Base-by-base conservation (phyloP, 2,329 filamentous ascomycete genomes). In the Ilyonectria sp. region DNA sequence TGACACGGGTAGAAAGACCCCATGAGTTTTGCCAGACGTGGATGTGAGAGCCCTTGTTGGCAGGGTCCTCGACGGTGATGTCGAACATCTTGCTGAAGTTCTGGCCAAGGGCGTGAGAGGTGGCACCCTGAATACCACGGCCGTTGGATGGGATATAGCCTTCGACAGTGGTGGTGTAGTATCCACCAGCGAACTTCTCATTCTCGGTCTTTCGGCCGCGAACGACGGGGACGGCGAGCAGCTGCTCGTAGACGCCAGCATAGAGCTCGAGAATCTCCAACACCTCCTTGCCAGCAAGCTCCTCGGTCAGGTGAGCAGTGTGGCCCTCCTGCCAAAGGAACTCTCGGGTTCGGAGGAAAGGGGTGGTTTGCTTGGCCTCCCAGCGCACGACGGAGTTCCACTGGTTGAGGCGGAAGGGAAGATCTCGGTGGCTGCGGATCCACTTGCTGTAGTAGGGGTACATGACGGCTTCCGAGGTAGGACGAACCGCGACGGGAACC, bases 51-150 rank as follows among this genome's bases (percentile, higher is more conserved):
- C 93, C 93, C 83, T 93, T 92, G 81, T 96, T 88, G 67, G 87
- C 86, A 26, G 96, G 96, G 78, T 99, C 95, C 82, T 99, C 95
- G 33, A 99, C 94, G 0, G 93, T 97, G 80, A 99, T 98, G 81
- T 96, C 93, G 80, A 98, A 99, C 95, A 99, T 99, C 84, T 97
- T 98, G 81, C 92, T 95, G 84, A 99, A 99, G 85, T 99, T 98
- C 84, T 99, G 96, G 60, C 96, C 96, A 9, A 99, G 87, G 76
- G 91, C 94, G 85, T 99, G 96, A 59, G 94, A 97, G 46, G 96
- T 99, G 60, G 91, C 96, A 72, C 95, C 96, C 84, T 99, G 96
- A 68, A 99, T 98, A 80, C 96, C 96, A 79, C 96, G 93, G 26
- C 96, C 96, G 71, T 97, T 98, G 69, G 94, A 91, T 40, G 96